Evolutionary conservation across 352 stramenopile genomes (phyloP).

Genomic region (Phytophthora fragariae): DNA sequence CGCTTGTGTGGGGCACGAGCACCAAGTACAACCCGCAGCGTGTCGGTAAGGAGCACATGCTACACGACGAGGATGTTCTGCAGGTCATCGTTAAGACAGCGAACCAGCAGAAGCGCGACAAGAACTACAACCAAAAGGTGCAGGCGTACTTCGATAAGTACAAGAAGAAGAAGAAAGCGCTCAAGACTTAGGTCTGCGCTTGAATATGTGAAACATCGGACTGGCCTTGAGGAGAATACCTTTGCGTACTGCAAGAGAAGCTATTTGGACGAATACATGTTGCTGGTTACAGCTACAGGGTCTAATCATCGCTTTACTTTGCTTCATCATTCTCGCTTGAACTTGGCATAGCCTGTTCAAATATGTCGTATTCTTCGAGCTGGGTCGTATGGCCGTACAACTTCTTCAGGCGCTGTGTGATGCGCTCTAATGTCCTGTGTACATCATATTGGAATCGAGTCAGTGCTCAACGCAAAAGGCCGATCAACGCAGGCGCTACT

Average conservation of each 20-base stretch:
- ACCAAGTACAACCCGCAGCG: slow-evolving; percentile 99
- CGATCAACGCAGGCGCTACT: slow-evolving; percentile 14
- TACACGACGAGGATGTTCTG: slow-evolving; percentile 98
- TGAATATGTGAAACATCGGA: slow-evolving; percentile 1
- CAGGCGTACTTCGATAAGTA: slow-evolving; percentile 98
- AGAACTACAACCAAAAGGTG: slow-evolving; percentile 97
- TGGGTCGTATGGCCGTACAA: slow-evolving; percentile 62
- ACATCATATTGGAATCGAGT: background rate
- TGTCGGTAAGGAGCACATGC: slow-evolving; percentile 93
- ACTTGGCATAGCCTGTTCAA: slow-evolving; percentile 16
- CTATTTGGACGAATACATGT: slow-evolving; percentile 28
- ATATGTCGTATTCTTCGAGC: slow-evolving; percentile 56
- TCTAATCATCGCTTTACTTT: slow-evolving; percentile 4
- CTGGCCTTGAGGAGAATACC: slow-evolving; percentile 9
- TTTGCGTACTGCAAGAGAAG: slow-evolving; percentile 17
- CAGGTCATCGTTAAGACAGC: slow-evolving; percentile 99
- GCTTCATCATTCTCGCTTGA: slow-evolving; percentile 13
- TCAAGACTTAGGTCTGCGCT: slow-evolving; percentile 74
- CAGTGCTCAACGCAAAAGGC: slow-evolving; percentile 4
- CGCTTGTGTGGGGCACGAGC: slow-evolving; percentile 97
- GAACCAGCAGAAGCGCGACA: slow-evolving; percentile 98
- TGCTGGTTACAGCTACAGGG: slow-evolving; percentile 17
- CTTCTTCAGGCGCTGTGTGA: slow-evolving; percentile 65
- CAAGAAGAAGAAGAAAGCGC: slow-evolving; percentile 95
- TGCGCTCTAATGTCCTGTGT: slow-evolving; percentile 64